phyloP scores from a whole-genome alignment of 352 stramenopile genomes.

The Peronospora tabacina region DNA sequence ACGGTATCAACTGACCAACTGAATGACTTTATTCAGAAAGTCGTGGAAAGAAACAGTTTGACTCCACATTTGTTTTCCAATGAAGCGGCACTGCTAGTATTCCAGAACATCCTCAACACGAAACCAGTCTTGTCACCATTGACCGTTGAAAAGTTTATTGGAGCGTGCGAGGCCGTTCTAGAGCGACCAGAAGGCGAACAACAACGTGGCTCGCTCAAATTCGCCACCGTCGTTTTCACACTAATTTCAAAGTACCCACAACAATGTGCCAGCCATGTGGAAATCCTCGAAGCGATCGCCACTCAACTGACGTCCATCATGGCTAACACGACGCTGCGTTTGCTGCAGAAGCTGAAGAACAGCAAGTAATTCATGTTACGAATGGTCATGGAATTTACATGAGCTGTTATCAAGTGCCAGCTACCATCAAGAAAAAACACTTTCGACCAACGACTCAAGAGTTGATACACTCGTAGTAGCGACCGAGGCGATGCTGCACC shows the following conservation, averaged over 20 bases:
- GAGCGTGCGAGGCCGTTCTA: conserved; percentile 34
- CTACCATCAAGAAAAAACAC: conserved; percentile 2
- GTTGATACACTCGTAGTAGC: conserved; percentile 57
- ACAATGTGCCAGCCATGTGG: conserved; percentile 36
- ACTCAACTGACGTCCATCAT: conserved; percentile 47
- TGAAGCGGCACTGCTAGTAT: conserved; percentile 57
- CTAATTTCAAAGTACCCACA: conserved; percentile 54
- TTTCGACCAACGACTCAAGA: conserved; percentile 7
- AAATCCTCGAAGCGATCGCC: conserved; percentile 39
- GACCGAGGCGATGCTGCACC: conserved; percentile 50
- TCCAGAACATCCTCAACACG: conserved; percentile 62
- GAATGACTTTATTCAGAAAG: conserved; percentile 33
- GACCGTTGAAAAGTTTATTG: conserved; percentile 45
- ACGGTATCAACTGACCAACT: conserved; percentile 42
- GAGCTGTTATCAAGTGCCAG: neutral
- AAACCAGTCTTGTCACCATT: conserved; percentile 39
- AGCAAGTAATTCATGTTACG: conserved; percentile 13
- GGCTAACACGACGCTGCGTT: conserved; percentile 56
- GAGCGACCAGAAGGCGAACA: conserved; percentile 28
- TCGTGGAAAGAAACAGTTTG: conserved; percentile 2
- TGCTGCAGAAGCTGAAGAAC: conserved; percentile 54
- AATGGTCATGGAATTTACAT: neutral
- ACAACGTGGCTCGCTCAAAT: conserved; percentile 44
- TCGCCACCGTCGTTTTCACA: conserved; percentile 57
- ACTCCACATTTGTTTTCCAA: conserved; percentile 44